Evolutionary conservation across 768 basidiomycete genomes (phyloP), one percentile per base, ranked within the genome.

Genomic region (Panus rudis): DNA sequence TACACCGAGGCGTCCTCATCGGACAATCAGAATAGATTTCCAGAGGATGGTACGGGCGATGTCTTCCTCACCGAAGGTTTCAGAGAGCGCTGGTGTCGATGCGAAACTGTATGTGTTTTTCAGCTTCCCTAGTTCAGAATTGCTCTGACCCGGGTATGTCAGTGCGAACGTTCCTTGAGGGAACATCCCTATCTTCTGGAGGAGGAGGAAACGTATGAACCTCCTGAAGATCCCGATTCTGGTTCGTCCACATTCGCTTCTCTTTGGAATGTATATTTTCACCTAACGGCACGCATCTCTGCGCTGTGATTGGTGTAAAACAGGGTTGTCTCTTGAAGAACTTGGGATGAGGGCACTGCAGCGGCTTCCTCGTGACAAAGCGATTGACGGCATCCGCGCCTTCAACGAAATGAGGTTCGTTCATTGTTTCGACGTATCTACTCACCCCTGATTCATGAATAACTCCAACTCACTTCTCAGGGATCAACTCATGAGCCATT

Each of bases 171-270:
- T 0, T 68, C 66, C 6, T 63, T 90, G 31, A 63, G 74, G 52
- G 60, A 63, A 13, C 64, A 75, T 52, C 68, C 76, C 21, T 89
- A 72, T 61, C 66, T 91, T 19, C 61, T 87, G 10, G 72, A 84
- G 49, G 84, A 85, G 59, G 89, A 91, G 49, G 85, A 87, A 31
- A 87, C 81, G 0, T 91, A 87, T 48, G 84, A 88, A 56, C 86
- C 84, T 1, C 89, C 88, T 3, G 80, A 86, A 54, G 89, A 91
- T 61, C 88, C 89, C 8, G 89, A 92, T 57, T 87, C 80, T 48
- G 79, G 88, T 80, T 40, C 30, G 60, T 43, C 10, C 30, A n/a
- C 30, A 6, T 26, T 14, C 23, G 10, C 24, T 42, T 20, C 22
- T 25, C 30, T 20, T 12, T 13, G 25, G 13, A 1, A 12, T 33